phyloP scores from a whole-genome alignment of 495 filamentous ascomycete species.

The Cairneyella variabilis region DNA sequence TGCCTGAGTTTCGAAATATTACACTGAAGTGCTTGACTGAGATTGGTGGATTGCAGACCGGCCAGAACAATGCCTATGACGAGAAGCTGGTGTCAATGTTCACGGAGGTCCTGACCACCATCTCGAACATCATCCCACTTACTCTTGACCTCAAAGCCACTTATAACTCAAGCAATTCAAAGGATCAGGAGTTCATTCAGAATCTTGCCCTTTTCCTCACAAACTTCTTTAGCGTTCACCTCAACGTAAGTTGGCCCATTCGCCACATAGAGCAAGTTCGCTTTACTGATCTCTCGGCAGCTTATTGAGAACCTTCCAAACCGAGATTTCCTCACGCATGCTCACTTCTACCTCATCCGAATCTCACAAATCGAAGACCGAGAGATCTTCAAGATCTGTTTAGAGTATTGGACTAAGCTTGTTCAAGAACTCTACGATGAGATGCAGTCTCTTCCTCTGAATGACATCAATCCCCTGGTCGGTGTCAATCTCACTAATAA shows the following conservation, averaged over 20 bases:
- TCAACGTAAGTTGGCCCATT: constrained; percentile 58
- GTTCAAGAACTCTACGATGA: constrained; percentile 99
- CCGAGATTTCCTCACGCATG: constrained; percentile 87
- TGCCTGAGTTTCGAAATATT: constrained; percentile 91
- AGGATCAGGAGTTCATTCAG: constrained; percentile 96
- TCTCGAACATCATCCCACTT: constrained; percentile 86
- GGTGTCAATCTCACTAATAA: constrained; percentile 64
- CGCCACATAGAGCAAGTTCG: neutral
- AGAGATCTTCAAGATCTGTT: constrained; percentile 98
- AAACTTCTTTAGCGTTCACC: constrained; percentile 90
- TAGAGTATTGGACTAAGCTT: constrained; percentile 98
- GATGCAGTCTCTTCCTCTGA: constrained; percentile 91
- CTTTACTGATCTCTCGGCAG: constrained; percentile 41
- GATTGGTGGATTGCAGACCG: constrained; percentile 86
- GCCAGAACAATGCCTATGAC: constrained; percentile 73
- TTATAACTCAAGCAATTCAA: constrained; percentile 83
- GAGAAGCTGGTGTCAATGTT: constrained; percentile 97
- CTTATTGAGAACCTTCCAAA: constrained; percentile 95
- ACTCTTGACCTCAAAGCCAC: constrained; percentile 83
- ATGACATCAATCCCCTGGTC: constrained; percentile 83
- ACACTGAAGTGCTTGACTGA: constrained; percentile 96
- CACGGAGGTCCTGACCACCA: constrained; percentile 84
- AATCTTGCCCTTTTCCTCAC: constrained; percentile 93
- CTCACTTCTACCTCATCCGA: constrained; percentile 95
- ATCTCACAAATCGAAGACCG: constrained; percentile 98